Evolutionary conservation across 768 basidiomycete genomes (phyloP), one percentile per base, ranked within the genome.

Genomic region (Rhodotorula toruloides): DNA sequence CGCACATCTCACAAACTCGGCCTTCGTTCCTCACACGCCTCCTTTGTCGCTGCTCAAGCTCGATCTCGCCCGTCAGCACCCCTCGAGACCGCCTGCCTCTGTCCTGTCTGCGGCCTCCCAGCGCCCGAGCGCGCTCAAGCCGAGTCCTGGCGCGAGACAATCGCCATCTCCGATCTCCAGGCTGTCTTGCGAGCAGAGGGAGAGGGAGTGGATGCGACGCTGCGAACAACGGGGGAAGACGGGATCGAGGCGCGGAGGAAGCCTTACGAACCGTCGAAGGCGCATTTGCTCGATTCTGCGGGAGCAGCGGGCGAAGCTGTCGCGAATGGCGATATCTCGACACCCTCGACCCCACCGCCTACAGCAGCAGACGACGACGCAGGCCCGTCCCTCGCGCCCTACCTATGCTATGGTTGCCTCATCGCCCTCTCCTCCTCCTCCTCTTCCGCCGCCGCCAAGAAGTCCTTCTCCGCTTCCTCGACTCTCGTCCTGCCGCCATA

Each of bases 1-100:
- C 65, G 71, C 17, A 75, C 74, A 2, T 70, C 72, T 0, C 67
- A 68, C 37, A 75, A 75, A 57, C 55, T 75, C 4, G 72, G 70
- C 7, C 27, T 72, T 48, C 65, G 70, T 13, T 49, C 48, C 17
- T 50, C 58, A 17, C 55, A 65, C 43, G 50, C 48, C 4, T 16
- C 32, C 10, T 17, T 25, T 4, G n/a, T n/a, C n/a, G n/a, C n/a
- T n/a, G n/a, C n/a, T n/a, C n/a, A n/a, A n/a, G n/a, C 7, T 39
- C 50, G 22, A 21, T 36, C 25, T 36, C 34, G 32, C 3, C 19
- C 17, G 8, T 19, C 19, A 4, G 8, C 12, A 25, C 16, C 11
- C 4, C 29, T 1, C 14, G 10, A 14, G 29, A 10, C n/a, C 27
- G 16, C 3, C 13, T 39, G 7, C 25, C 27, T 32, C 14, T 71